Evolutionary conservation across 176 grass and related monocot genomes (phyloP).

Genomic region (Oryza punctata): DNA sequence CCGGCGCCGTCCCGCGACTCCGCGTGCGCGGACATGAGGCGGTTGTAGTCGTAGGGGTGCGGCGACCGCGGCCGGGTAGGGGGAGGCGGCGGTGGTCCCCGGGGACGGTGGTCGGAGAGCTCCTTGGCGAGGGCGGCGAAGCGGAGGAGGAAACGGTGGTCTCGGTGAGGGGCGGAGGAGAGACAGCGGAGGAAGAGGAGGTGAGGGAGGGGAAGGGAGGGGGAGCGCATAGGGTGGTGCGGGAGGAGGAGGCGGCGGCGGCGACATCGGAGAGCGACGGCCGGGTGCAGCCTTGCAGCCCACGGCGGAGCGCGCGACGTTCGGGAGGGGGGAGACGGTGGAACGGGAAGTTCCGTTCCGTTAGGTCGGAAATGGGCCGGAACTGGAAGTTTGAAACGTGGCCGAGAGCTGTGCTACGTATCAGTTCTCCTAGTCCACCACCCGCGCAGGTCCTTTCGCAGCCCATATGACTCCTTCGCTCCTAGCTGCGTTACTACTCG

Average conservation of each 20-base stretch:
- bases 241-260: background rate
- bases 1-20: background rate
- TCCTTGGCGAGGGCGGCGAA: slow-evolving; percentile 72
- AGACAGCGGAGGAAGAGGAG: slow-evolving; percentile 19
- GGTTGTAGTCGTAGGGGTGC: slow-evolving; percentile 83
- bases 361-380: slow-evolving; percentile 19
- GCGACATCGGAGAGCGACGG: slow-evolving; percentile 52
- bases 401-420: background rate
- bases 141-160: slow-evolving; percentile 40
- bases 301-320: slow-evolving; percentile 17
- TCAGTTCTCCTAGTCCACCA: too few relatives aligned
- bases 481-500: too few relatives aligned
- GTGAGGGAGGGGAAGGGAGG: slow-evolving; percentile 18
- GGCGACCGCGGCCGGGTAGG: slow-evolving; percentile 57
- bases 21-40: slow-evolving; percentile 68
- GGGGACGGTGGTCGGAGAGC: slow-evolving; percentile 39
- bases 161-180: slow-evolving; percentile 30
- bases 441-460: too few relatives aligned
- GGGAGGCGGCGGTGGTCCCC: background rate
- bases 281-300: slow-evolving; percentile 31
- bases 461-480: too few relatives aligned
- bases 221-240: slow-evolving; percentile 41
- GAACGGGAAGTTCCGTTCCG: background rate
- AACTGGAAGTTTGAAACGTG: background rate
- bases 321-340: background rate